phyloP scores from a whole-genome alignment of 108 stramenopile genomes.

The Skeletonema grethae region DNA sequence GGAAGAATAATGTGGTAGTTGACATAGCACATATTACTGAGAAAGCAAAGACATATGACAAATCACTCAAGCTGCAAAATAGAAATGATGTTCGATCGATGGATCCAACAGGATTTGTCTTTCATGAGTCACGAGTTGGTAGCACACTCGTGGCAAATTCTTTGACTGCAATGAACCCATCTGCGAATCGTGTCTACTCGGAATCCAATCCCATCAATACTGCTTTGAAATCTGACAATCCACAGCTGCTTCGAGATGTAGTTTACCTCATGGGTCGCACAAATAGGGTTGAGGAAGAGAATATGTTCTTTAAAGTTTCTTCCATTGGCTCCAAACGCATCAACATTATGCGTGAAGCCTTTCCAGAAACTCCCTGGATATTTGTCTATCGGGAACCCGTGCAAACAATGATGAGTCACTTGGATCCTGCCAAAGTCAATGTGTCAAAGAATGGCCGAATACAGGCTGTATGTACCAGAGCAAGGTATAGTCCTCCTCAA shows the following conservation, averaged over 20 bases:
- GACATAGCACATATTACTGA: constrained; percentile 51
- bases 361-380: constrained; percentile 86
- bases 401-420: constrained; percentile 87
- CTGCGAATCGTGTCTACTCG: constrained; percentile 70
- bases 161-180: constrained; percentile 74
- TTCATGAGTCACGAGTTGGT: constrained; percentile 94
- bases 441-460: constrained; percentile 3
- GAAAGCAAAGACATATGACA: constrained; percentile 52
- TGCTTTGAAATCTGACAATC: constrained; percentile 62
- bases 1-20: constrained; percentile 23
- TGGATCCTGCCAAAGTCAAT: constrained; percentile 41
- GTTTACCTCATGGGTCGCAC: constrained; percentile 77
- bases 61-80: constrained; percentile 14
- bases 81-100: constrained; percentile 20
- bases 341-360: constrained; percentile 64
- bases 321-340: constrained; percentile 66
- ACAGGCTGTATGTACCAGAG: constrained; percentile 38
- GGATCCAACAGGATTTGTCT: constrained; percentile 80
- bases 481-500: constrained; percentile 23
- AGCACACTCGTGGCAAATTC: constrained; percentile 93
- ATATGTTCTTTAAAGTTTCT: constrained; percentile 95
- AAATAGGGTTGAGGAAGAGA: constrained; percentile 33
- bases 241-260: constrained; percentile 65
- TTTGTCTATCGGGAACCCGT: constrained; percentile 92
- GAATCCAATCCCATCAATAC: constrained; percentile 72